Percentiles rank a stretch among this genome's conserved stretches.
These are phyloP conservation scores for Cinnamomum micranthum DNA, from an alignment of 164 flowering plant species.

Conservation along the genomic window DNA sequence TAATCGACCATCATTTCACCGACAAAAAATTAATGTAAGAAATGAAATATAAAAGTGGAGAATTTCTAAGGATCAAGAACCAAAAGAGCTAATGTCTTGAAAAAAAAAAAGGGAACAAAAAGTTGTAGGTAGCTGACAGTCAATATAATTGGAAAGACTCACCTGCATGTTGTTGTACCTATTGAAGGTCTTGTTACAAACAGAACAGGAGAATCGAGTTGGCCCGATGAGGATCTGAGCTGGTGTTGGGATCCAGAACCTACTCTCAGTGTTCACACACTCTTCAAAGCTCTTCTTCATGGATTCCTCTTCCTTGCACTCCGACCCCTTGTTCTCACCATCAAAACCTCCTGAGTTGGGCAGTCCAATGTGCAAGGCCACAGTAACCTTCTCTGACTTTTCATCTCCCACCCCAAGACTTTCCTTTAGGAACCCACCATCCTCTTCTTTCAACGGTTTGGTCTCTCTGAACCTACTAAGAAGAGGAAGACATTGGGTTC, in stretches of 20 bases:
- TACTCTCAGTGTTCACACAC: constrained; percentile 28
- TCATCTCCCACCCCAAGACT: constrained; percentile 26
- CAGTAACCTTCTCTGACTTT: constrained; percentile 39
- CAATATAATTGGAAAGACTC: constrained; percentile 8
- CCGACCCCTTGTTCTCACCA: constrained; percentile 12
- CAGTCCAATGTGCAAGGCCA: constrained; percentile 70
- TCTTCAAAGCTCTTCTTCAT: constrained; percentile 24
- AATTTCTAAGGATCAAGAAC: neutral
- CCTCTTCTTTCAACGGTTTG: constrained; percentile 34
- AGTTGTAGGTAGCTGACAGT: neutral
- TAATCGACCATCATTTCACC: too few relatives aligned
- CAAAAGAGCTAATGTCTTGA: neutral
- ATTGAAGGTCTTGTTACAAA: constrained; percentile 88
- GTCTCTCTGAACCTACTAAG: constrained; percentile 45
- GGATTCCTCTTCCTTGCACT: constrained; percentile 17
- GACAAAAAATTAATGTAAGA: neutral
- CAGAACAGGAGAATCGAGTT: constrained; percentile 76
- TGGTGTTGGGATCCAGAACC: constrained; percentile 93
- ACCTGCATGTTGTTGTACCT: constrained; percentile 99
- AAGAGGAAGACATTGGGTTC: constrained; percentile 52
- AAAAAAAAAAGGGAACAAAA: neutral
- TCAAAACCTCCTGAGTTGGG: constrained; percentile 35
- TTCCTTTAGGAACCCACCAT: constrained; percentile 12
- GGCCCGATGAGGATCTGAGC: constrained; percentile 89
- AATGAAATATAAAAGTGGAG: neutral